Base-by-base conservation (phyloP, 2,329 filamentous ascomycete species). In the Dactylellina cionopaga region DNA sequence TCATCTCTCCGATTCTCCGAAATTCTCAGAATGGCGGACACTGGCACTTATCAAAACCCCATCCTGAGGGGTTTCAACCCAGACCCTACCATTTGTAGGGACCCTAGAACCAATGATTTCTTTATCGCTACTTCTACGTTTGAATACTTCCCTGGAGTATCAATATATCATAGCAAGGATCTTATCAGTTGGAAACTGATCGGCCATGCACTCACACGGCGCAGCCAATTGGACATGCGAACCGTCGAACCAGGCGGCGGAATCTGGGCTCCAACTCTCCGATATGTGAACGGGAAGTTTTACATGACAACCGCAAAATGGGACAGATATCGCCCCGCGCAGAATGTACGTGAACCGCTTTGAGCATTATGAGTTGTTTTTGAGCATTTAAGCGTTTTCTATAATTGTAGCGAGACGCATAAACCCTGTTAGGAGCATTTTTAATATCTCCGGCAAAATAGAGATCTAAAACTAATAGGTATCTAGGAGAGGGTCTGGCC, bases 231-330 rank as follows among this genome's bases (percentile, higher is more conserved):
- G 10, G 82, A 86, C 54, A 81, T 86, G 78, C 81, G 84, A 29
- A 75, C 70, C 5, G 80, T 86, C 75, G 85, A 85, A 0, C 85
- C 87, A 77, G 85, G 84, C 77, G 86, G 85, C 76, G 86, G 86
- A 39, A 80, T 89, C n/a, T 89, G 87, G 86, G 87, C 87, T 1
- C 87, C 87, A 0, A 89, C 87, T 75, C 81, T 89, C 22, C 86
- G 75, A 68, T 76, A 74, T 59, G 60, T 71, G 15, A 41, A 71
- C 13, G 66, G 66, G 19, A 71, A 59, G 31, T 71, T 71, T 19
- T 71, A 71, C 37, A 71, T 71, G 66, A 71, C 66, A 31, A 71
- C 66, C 37, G 58, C 66, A 25, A 71, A 64, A 24, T 71, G 66
- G 66, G 66, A 71, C 24, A 63, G 66, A 31, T 71, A 71, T 54